Conservation (phyloP, 2,329 filamentous ascomycete species). For the Fusarium sterilihyphosum region DNA sequence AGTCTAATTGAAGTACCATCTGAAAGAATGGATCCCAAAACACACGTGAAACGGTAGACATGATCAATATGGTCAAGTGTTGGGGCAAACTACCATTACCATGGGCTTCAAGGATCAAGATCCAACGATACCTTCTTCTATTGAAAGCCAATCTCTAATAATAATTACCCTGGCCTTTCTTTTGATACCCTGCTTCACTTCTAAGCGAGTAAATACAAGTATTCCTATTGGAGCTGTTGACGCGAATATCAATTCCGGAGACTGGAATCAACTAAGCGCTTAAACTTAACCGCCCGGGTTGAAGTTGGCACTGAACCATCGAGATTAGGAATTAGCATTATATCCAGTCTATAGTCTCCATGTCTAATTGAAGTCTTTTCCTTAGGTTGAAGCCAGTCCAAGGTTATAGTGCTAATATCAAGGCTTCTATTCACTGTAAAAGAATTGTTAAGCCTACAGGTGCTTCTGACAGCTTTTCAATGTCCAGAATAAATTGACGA, state of each 20-base stretch:
- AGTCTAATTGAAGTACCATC: rapidly evolving
- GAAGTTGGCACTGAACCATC: too few relatives aligned
- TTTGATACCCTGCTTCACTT: not conserved
- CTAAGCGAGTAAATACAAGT: not conserved
- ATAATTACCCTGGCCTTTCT: too few relatives aligned
- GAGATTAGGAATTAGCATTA: too few relatives aligned
- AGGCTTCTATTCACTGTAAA: not conserved
- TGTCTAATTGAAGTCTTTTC: rapidly evolving
- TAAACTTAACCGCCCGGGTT: not conserved
- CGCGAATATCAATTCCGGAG: not conserved
- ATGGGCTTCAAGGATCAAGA: not conserved
- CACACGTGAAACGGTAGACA: not conserved
- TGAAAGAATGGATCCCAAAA: rapidly evolving
- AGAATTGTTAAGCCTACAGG: not conserved
- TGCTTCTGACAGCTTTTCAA: too few relatives aligned
- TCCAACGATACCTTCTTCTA: too few relatives aligned
- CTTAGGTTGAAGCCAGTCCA: not conserved
- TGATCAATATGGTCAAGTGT: not conserved
- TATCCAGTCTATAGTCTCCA: not conserved
- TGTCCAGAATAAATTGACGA: not conserved
- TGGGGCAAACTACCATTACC: not conserved
- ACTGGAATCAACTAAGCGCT: not conserved
- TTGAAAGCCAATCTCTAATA: not conserved
- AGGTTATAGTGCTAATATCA: not conserved
- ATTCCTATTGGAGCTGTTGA: not conserved